Evolutionary conservation across 257 asterid species (phyloP).

Genomic region (Fraxinus pennsylvanica): DNA sequence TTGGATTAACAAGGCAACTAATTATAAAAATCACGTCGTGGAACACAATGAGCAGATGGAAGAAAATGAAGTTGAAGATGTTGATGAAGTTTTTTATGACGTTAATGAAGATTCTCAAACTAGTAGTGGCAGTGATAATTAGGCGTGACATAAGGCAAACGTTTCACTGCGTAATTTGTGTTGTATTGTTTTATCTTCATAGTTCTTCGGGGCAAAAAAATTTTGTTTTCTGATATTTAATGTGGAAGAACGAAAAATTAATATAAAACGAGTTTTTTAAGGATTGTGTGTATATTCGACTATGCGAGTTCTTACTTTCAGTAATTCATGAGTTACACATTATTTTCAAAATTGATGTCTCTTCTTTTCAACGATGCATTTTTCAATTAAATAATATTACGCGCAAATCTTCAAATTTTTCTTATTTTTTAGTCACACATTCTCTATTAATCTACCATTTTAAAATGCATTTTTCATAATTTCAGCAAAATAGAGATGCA

Average conservation of each 20-base stretch:
- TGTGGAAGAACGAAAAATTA: neutral
- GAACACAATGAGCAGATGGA: constrained; percentile 41
- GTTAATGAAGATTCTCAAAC: constrained; percentile 70
- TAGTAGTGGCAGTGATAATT: constrained; percentile 61
- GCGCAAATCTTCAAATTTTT: no score
- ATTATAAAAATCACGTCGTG: constrained; percentile 27
- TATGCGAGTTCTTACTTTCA: neutral
- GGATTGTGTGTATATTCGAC: constrained; percentile 11
- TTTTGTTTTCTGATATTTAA: neutral
- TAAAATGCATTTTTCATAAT: no score
- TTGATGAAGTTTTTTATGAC: constrained; percentile 73
- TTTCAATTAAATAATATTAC: no score
- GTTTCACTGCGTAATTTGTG: constrained; percentile 15
- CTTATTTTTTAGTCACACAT: no score
- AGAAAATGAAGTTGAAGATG: constrained; percentile 75
- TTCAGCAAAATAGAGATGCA: no score
- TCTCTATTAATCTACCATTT: no score
- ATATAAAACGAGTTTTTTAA: constrained; percentile 4
- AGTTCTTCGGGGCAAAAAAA: neutral
- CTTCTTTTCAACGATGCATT: no score
- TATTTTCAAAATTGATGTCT: no score
- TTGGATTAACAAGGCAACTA: constrained; percentile 51
- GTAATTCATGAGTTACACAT: neutral
- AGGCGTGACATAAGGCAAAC: constrained; percentile 26
- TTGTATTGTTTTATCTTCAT: neutral